Percentiles rank a stretch among this genome's conserved stretches.
Evolutionary conservation across 352 stramenopile species (phyloP).

Genomic region (Phytophthora fragariae): DNA sequence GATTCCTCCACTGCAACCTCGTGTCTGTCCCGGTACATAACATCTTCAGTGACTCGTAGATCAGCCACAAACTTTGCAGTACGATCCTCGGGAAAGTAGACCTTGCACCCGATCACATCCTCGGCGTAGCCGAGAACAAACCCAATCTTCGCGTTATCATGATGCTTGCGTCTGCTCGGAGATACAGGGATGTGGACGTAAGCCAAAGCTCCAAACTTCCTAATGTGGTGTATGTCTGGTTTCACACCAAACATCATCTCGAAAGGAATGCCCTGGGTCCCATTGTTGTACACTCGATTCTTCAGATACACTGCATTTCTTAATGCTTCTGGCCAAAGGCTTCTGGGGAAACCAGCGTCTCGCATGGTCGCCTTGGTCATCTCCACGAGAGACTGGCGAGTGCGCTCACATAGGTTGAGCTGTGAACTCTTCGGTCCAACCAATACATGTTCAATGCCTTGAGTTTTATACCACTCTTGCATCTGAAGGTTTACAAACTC

Average conservation of each 20-base stretch:
- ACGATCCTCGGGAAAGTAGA: background rate
- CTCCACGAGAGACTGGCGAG: background rate
- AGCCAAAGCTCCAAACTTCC: background rate
- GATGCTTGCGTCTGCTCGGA: background rate
- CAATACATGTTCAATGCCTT: background rate
- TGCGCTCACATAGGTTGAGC: slow-evolving; percentile 4
- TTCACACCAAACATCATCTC: background rate
- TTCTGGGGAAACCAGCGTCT: background rate
- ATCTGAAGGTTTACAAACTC: background rate
- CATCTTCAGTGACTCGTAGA: background rate
- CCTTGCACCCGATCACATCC: background rate
- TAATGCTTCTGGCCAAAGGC: background rate
- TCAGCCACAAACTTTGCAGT: background rate
- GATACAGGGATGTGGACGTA: background rate
- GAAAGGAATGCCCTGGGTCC: background rate
- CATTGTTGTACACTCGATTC: background rate
- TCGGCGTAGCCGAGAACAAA: background rate
- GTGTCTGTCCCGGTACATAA: background rate
- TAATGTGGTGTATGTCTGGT: background rate
- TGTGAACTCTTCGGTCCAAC: slow-evolving; percentile 7
- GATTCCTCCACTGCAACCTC: background rate
- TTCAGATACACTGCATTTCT: background rate
- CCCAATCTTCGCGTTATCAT: background rate
- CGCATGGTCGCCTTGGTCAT: background rate
- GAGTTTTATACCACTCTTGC: background rate